Percentiles rank a stretch among this genome's conserved stretches.
phyloP scores from a whole-genome alignment of 768 basidiomycete species.

The Solioccasus polychromus region DNA sequence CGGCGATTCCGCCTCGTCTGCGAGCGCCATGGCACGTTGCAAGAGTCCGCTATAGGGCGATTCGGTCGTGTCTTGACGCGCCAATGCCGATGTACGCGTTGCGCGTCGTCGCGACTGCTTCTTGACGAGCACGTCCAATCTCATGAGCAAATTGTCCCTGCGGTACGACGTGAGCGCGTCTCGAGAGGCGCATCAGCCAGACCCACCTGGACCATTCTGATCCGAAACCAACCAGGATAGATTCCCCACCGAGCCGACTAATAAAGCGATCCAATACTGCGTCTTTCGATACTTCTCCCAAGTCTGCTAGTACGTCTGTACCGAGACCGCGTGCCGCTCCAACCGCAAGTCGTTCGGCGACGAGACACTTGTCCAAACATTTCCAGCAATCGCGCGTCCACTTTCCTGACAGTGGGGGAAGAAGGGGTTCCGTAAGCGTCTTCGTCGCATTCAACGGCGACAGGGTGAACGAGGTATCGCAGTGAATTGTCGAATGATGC shows the following conservation, averaged over 20 bases:
- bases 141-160: constrained; percentile 24
- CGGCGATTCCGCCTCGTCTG: constrained; percentile 11
- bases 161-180: neutral
- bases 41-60: constrained; percentile 53
- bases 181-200: neutral
- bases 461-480: constrained; percentile 13
- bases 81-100: neutral
- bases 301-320: constrained; percentile 45
- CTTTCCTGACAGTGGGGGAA: constrained; percentile 20
- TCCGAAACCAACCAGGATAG: constrained; percentile 39
- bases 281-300: constrained; percentile 50
- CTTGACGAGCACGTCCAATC: constrained; percentile 31
- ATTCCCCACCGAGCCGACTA: constrained; percentile 44
- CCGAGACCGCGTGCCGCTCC: constrained; percentile 30
- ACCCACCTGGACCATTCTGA: constrained; percentile 59
- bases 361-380: constrained; percentile 72
- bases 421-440: neutral
- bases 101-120: constrained; percentile 22
- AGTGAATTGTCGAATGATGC: constrained; percentile 18
- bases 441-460: constrained; percentile 14
- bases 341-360: constrained; percentile 59
- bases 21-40: constrained; percentile 28
- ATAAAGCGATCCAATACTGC: constrained; percentile 63
- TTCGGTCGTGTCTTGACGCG: constrained; percentile 34
- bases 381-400: constrained; percentile 86